Evolutionary conservation across 1,284 basidiomycete species (phyloP).

Genomic region (Lignosus rhinocerotis): DNA sequence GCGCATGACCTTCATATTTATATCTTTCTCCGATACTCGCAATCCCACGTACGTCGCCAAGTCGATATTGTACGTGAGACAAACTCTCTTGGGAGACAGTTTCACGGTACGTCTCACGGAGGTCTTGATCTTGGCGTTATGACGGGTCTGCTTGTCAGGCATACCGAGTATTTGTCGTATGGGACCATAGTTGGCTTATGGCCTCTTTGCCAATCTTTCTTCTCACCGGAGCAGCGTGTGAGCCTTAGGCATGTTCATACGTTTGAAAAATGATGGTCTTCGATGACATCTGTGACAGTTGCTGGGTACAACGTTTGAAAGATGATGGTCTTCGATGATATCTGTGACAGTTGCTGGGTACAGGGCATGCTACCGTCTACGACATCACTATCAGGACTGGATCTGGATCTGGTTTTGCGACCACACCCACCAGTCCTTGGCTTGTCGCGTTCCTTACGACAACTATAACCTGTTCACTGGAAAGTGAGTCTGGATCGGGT

Average conservation of each 20-base stretch:
- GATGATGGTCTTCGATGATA: too few species aligned
- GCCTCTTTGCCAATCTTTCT: constrained; percentile 2
- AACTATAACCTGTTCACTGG: too few species aligned
- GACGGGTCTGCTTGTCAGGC: not conserved
- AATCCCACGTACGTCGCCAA: constrained; percentile 8
- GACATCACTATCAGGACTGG: not conserved
- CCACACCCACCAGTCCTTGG: not conserved
- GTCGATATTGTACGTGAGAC: constrained; percentile 11
- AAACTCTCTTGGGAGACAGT: constrained; percentile 15
- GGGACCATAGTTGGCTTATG: constrained; percentile 1
- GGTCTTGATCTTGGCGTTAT: not conserved
- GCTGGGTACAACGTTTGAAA: too few species aligned
- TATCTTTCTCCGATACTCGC: not conserved
- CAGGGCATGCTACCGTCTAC: not conserved
- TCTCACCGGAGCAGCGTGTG: constrained; percentile 9
- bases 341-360: too few species aligned
- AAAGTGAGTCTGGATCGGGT: too few species aligned
- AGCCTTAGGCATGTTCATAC: not conserved
- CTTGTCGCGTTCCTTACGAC: too few species aligned
- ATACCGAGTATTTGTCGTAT: constrained; percentile 16
- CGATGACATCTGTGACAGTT: too few species aligned
- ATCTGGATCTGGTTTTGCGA: not conserved
- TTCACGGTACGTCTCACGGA: constrained; percentile 8
- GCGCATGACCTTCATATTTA: constrained; percentile 10
- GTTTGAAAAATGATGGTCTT: not conserved